These are phyloP conservation scores for Chlorella sp. DNA, from an alignment of 139 green algal species.

Conservation along the genomic window DNA sequence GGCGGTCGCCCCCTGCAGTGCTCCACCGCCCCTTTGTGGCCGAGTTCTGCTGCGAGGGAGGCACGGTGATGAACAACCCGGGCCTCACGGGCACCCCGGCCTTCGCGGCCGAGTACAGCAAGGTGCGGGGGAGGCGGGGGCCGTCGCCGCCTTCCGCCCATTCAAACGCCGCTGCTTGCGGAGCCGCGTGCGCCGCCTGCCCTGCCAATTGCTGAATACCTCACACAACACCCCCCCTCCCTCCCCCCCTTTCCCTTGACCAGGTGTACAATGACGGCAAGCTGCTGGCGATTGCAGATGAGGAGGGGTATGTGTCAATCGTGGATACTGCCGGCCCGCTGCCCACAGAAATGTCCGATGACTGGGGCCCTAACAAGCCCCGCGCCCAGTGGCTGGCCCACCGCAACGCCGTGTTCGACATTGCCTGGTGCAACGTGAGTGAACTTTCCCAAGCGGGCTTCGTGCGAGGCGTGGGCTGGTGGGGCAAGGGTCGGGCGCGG, in stretches of 20 bases:
- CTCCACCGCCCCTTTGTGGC: constrained; percentile 25
- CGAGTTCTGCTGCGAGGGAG: constrained; percentile 32
- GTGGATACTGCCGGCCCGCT: constrained; percentile 56
- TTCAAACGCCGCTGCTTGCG: neutral
- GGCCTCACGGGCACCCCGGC: constrained; percentile 12
- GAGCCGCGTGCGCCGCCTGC: neutral
- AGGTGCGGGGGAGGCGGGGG: constrained; percentile 21
- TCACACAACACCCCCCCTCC: neutral
- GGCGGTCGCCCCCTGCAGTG: constrained; percentile 22
- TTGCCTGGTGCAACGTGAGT: constrained; percentile 77
- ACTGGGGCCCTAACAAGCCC: constrained; percentile 35
- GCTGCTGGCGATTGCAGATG: constrained; percentile 78
- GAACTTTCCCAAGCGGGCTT: neutral
- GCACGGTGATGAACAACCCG: constrained; percentile 25
- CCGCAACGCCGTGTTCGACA: constrained; percentile 86
- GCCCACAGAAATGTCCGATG: constrained; percentile 36
- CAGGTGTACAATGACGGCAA: constrained; percentile 48
- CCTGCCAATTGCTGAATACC: neutral
- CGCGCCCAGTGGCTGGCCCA: constrained; percentile 75
- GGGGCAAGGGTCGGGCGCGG: neutral
- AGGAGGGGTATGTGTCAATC: constrained; percentile 82
- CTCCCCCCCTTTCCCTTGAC: neutral
- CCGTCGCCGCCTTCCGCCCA: neutral
- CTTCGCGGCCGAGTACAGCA: constrained; percentile 48
- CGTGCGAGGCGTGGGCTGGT: neutral